phyloP scores from a whole-genome alignment of 2,329 filamentous ascomycete genomes.

The Calonectria pseudoreteaudii region DNA sequence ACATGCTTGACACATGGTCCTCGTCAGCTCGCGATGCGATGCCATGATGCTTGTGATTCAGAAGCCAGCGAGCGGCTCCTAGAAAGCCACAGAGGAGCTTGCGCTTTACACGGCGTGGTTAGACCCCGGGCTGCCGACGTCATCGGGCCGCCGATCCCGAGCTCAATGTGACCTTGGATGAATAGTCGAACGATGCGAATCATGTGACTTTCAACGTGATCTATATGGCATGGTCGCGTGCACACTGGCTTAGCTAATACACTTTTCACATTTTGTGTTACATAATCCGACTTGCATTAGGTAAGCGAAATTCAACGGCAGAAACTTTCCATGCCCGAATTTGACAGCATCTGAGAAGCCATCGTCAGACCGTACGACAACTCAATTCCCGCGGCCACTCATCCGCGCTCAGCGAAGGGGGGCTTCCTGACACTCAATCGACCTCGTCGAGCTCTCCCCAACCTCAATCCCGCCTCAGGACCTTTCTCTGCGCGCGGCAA shows the following conservation, averaged over 20 bases:
- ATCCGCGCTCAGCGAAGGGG: conserved; percentile 33
- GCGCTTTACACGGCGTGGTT: neutral
- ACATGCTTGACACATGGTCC: conserved; percentile 40
- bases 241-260: neutral
- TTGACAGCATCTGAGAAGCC: conserved; percentile 31
- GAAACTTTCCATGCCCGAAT: conserved; percentile 43
- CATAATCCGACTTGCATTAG: conserved; percentile 6
- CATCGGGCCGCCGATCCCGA: conserved; percentile 31
- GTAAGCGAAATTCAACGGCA: conserved; percentile 29
- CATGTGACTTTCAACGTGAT: conserved; percentile 18
- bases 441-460: neutral
- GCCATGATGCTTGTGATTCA: conserved; percentile 26
- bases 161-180: neutral
- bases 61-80: conserved; percentile 35
- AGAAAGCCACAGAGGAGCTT: conserved; percentile 21
- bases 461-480: neutral
- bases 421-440: conserved; percentile 12
- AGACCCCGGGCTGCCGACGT: conserved; percentile 30
- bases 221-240: neutral
- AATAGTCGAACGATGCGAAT: neutral
- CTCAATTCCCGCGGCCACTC: conserved; percentile 41
- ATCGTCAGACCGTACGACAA: conserved; percentile 33
- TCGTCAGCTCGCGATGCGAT: conserved; percentile 35
- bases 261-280: neutral
- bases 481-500: neutral